Evolutionary conservation across 2,329 filamentous ascomycete species (phyloP).

Genomic region (Aphanocladium album): DNA sequence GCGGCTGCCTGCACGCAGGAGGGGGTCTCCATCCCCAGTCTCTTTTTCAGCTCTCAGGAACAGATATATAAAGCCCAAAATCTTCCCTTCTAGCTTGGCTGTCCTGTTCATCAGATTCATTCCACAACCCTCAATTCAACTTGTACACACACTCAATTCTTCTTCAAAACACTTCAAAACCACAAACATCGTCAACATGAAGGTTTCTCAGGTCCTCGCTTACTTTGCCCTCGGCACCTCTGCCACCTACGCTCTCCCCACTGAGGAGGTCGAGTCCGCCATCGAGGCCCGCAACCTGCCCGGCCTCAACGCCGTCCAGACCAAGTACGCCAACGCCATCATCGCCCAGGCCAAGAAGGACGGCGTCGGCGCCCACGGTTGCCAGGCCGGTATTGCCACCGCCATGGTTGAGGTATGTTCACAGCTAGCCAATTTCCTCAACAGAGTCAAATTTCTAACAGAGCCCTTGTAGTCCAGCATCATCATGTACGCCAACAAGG

Average conservation of each 20-base stretch:
- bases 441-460: background rate
- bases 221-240: slow-evolving; percentile 11
- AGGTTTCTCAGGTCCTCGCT: slow-evolving; percentile 2
- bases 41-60: background rate
- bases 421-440: background rate
- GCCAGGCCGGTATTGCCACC: slow-evolving; percentile 19
- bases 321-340: slow-evolving; percentile 18
- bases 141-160: background rate
- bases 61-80: background rate
- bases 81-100: background rate
- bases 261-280: slow-evolving; percentile 2
- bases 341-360: slow-evolving; percentile 16
- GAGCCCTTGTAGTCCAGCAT: slow-evolving; percentile 15
- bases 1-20: too few relatives aligned
- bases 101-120: background rate
- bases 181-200: background rate
- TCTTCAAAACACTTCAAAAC: background rate
- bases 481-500: slow-evolving; percentile 18
- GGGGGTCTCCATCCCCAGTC: too few relatives aligned
- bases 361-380: slow-evolving; percentile 18
- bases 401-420: slow-evolving; percentile 19
- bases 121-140: background rate
- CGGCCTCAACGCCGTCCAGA: slow-evolving; percentile 18
- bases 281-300: slow-evolving; percentile 15
- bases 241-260: slow-evolving; percentile 10